Percentiles rank a stretch among this genome's conserved stretches.
Conservation (phyloP, 345 rosid species). For the Salix purpurea region DNA sequence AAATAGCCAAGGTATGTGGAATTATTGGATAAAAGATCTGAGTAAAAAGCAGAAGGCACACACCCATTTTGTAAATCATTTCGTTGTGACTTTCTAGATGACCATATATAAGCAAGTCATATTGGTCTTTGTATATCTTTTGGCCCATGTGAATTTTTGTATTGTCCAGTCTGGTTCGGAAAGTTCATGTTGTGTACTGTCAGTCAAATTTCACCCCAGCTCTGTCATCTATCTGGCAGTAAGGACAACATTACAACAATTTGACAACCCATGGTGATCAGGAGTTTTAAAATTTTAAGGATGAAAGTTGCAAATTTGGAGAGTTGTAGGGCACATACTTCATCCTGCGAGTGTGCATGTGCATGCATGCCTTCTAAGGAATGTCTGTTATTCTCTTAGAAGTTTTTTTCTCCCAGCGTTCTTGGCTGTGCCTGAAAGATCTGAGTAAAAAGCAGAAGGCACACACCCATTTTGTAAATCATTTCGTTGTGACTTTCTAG, state of each 20-base stretch:
- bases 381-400: too few species aligned
- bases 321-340: too few species aligned
- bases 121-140: neutral
- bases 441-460: neutral
- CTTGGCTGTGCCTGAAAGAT: too few species aligned
- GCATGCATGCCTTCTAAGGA: too few species aligned
- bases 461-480: neutral
- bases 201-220: neutral
- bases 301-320: too few species aligned
- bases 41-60: neutral
- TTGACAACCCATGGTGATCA: neutral
- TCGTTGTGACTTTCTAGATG: neutral
- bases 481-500: neutral
- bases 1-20: conserved; percentile 82
- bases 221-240: neutral
- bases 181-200: neutral
- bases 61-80: neutral
- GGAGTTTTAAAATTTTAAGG: neutral
- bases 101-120: neutral
- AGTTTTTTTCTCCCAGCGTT: too few species aligned
- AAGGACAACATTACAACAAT: neutral
- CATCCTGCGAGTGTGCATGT: too few species aligned
- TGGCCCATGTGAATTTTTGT: neutral
- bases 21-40: neutral
- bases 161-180: neutral